Base-by-base conservation (phyloP, 108 stramenopile genomes). In the Licmophora abbreviata region DNA sequence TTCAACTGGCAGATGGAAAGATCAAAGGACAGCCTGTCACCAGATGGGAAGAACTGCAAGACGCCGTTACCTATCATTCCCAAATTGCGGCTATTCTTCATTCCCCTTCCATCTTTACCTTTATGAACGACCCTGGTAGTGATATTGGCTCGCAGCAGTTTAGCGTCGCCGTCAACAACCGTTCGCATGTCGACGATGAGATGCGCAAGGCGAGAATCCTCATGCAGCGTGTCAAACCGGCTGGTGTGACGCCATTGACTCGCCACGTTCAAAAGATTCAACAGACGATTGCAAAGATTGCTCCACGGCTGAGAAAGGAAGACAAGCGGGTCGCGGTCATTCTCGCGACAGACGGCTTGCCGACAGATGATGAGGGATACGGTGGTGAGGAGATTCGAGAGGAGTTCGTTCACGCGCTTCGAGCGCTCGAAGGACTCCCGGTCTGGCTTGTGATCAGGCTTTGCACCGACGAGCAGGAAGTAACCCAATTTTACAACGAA, bases 41-140 rank as follows among this genome's bases (percentile, higher is more conserved):
- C 5, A 51, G 83, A 31, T 85, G 83, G 83, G 68, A 68, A 36
- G 83, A 85, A 61, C 54, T 85, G 8, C 62, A 65, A 40, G 77
- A 74, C 2, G 64, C 73, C 3, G 77, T 85, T 10, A 58, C 55
- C 17, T 85, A 79, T 61, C 83, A 85, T 59, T 59, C 69, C 24
- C 51, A 79, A 55, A 58, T 81, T 64, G 78, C 83, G 10, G 61
- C 69, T 1, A 21, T 85, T 15, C 24, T 81, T 27, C 50, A 73
- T 24, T 58, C 79, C 2, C 68, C 74, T 15, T 76, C 79, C 6
- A 64, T 58, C 17, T 85, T 85, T 59, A 60, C 64, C 25, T 50
- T 84, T 18, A 49, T 82, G 50, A 82, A 82, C 47, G 54, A 74
- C 64, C 81, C 81, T 1, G 73, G 76, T n/a, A 18, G 46, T 1